Conservation (phyloP, 1,284 basidiomycete species). For the Pseudozyma tsukubaensis region DNA sequence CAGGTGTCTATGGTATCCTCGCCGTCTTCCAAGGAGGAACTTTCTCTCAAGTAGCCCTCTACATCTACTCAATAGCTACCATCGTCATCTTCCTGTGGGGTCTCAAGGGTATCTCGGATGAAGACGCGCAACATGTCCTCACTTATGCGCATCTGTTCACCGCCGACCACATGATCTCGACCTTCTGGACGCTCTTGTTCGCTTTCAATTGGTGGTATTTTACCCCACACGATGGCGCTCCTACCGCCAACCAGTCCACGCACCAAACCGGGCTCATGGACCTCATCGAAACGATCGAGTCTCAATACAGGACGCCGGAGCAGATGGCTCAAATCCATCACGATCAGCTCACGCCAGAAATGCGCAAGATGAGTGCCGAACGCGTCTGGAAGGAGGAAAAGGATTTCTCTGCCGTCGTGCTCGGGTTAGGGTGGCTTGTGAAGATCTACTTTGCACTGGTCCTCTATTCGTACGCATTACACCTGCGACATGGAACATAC, state of each 20-base stretch:
- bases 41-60: conserved; percentile 81
- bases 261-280: conserved; percentile 66
- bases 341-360: conserved; percentile 69
- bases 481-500: conserved; percentile 91
- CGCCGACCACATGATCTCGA: conserved; percentile 91
- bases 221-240: conserved; percentile 82
- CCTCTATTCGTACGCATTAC: conserved; percentile 92
- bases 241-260: conserved; percentile 50
- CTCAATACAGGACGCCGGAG: conserved; percentile 59
- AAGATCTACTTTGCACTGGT: conserved; percentile 95
- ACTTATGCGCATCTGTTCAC: conserved; percentile 93
- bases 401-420: conserved; percentile 80
- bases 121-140: conserved; percentile 74
- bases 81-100: conserved; percentile 89
- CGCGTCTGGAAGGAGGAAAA: conserved; percentile 88
- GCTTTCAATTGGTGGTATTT: conserved; percentile 88
- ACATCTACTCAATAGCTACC: conserved; percentile 88
- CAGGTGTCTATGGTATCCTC: conserved; percentile 94
- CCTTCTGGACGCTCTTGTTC: conserved; percentile 90
- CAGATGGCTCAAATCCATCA: conserved; percentile 62
- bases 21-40: conserved; percentile 88
- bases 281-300: conserved; percentile 66
- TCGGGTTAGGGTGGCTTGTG: conserved; percentile 84
- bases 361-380: conserved; percentile 51
- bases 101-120: conserved; percentile 81